Percentiles rank a stretch among this genome's conserved stretches.
Conservation (phyloP, 2,329 filamentous ascomycete genomes). For the Diaporthe longicolla region DNA sequence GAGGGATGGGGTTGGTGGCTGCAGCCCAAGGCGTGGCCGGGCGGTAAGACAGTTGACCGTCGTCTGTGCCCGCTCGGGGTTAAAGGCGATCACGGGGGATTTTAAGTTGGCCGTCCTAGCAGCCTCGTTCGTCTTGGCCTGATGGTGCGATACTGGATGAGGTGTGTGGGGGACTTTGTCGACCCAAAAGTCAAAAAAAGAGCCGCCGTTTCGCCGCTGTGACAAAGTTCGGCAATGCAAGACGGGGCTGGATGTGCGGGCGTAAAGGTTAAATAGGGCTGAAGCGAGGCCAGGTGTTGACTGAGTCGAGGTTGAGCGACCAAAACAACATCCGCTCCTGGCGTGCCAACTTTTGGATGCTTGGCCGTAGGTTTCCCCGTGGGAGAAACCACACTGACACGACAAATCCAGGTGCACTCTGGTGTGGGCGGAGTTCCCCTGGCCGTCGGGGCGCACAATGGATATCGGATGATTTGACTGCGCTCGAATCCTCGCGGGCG, state of each 20-base stretch:
- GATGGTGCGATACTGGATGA: neutral
- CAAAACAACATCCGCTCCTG: constrained; percentile 19
- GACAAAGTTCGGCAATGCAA: constrained; percentile 32
- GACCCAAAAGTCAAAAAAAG: constrained; percentile 21
- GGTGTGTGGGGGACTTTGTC: neutral
- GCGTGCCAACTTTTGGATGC: constrained; percentile 27
- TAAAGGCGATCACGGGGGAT: neutral
- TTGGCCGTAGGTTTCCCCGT: constrained; percentile 19
- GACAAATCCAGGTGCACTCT: constrained; percentile 17
- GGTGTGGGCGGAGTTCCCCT: constrained; percentile 21
- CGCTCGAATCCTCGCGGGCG: neutral
- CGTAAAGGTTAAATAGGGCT: constrained; percentile 26
- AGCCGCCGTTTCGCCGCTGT: constrained; percentile 32
- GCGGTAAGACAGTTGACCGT: constrained; percentile 31
- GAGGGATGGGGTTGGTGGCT: constrained; percentile 34
- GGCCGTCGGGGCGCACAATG: constrained; percentile 23
- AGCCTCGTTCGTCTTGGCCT: constrained; percentile 5
- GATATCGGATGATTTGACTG: constrained; percentile 30
- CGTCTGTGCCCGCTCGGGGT: neutral
- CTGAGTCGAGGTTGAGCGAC: constrained; percentile 33
- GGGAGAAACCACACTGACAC: constrained; percentile 17
- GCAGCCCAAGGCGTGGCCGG: constrained; percentile 33
- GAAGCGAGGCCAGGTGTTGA: constrained; percentile 21
- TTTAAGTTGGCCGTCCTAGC: constrained; percentile 19
- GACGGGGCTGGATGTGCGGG: constrained; percentile 13